phyloP scores from a whole-genome alignment of 2,329 filamentous ascomycete genomes.

The Aspergillus pseudoglaucus region DNA sequence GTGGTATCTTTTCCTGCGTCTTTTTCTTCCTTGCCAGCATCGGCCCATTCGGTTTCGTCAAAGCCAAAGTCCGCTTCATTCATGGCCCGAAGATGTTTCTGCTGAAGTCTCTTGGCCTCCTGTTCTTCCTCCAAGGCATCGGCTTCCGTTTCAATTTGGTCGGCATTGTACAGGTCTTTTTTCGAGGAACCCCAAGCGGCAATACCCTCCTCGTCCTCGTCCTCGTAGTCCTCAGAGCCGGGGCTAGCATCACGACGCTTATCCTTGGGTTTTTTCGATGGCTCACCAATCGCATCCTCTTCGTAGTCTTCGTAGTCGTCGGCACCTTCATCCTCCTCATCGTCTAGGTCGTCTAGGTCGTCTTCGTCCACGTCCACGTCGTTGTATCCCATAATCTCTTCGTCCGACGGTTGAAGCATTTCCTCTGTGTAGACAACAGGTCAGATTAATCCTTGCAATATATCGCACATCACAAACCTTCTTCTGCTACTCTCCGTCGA shows the following conservation, averaged over 20 bases:
- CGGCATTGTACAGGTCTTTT: slow-evolving; percentile 89
- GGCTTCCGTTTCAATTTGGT: slow-evolving; percentile 63
- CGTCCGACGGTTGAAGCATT: slow-evolving; percentile 53
- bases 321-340: slow-evolving; percentile 40
- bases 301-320: slow-evolving; percentile 31
- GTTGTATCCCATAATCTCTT: slow-evolving; percentile 54
- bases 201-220: slow-evolving; percentile 46
- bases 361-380: slow-evolving; percentile 43
- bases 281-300: slow-evolving; percentile 21
- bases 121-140: slow-evolving; percentile 85
- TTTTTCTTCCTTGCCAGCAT: slow-evolving; percentile 41
- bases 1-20: slow-evolving; percentile 45
- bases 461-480: slow-evolving; percentile 41
- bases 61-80: slow-evolving; percentile 88
- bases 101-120: slow-evolving; percentile 80
- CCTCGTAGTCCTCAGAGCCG: slow-evolving; percentile 14
- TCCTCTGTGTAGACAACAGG: slow-evolving; percentile 39
- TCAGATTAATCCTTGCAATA: slow-evolving; percentile 10
- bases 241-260: slow-evolving; percentile 15
- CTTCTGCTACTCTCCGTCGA: slow-evolving; percentile 61
- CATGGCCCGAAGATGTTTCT: slow-evolving; percentile 86
- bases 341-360: slow-evolving; percentile 34
- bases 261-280: slow-evolving; percentile 15
- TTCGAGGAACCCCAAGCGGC: slow-evolving; percentile 82
- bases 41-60: slow-evolving; percentile 80